A percentile compares a stretch with the other conserved stretches of the same genome.
phyloP scores from a whole-genome alignment of 2,329 filamentous ascomycete genomes.

The Aspergillus felis region DNA sequence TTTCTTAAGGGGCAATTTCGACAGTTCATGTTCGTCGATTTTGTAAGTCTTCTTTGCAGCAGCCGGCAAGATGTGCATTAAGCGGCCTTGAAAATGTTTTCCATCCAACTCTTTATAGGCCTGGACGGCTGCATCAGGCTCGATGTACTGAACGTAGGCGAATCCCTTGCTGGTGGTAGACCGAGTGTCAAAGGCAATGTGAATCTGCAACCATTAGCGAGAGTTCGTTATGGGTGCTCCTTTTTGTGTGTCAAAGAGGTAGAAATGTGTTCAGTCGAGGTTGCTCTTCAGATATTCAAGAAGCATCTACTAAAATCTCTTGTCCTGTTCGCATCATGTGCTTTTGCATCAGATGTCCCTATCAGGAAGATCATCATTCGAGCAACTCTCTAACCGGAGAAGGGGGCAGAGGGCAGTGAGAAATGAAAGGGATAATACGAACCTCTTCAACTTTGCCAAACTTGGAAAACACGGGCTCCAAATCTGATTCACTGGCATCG shows the following conservation, averaged over 20 bases:
- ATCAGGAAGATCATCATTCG: conserved; percentile 96
- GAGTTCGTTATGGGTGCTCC: conserved; percentile 15
- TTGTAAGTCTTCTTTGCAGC: conserved; percentile 75
- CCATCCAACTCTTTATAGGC: conserved; percentile 80
- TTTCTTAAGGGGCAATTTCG: conserved; percentile 89
- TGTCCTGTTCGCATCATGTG: conserved; percentile 86
- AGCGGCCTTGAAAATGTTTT: conserved; percentile 83
- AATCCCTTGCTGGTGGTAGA: conserved; percentile 81
- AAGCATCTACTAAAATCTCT: conserved; percentile 99
- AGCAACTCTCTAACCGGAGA: conserved; percentile 25
- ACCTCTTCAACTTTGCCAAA: conserved; percentile 86
- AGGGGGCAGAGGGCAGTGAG: conserved; percentile 11
- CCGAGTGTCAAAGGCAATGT: conserved; percentile 70
- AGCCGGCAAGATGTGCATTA: conserved; percentile 85
- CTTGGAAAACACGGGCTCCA: conserved; percentile 64
- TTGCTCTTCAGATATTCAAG: conserved; percentile 68
- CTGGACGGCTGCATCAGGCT: conserved; percentile 67
- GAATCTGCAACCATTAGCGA: conserved; percentile 64
- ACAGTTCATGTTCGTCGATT: conserved; percentile 82
- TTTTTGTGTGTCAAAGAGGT: conserved; percentile 22
- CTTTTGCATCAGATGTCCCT: conserved; percentile 98
- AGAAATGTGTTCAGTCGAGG: conserved; percentile 1
- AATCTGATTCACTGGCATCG: conserved; percentile 69
- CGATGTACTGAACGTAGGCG: conserved; percentile 75
- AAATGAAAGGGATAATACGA: conserved; percentile 42